Percentiles rank a stretch among this genome's conserved stretches.
Evolutionary conservation across 345 rosid genomes (phyloP).

Genomic region (Populus ilicifolia): DNA sequence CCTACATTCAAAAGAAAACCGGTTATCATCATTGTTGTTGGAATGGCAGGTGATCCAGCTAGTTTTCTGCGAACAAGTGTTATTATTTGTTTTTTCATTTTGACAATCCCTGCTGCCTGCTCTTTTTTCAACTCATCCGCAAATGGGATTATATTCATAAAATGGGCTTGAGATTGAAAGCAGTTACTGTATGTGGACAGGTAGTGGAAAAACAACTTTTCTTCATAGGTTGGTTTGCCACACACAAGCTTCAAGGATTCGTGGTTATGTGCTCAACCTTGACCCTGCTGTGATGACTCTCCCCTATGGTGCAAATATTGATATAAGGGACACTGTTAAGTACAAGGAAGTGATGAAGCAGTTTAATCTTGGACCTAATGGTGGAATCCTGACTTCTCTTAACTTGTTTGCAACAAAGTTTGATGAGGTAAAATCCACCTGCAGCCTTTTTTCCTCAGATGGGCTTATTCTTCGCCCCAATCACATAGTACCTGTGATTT

Average conservation of each 20-base stretch:
- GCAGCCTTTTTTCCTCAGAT: not conserved
- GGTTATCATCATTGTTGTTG: slow-evolving; percentile 61
- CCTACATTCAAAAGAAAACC: slow-evolving; percentile 67
- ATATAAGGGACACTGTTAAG: slow-evolving; percentile 73
- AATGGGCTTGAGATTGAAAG: slow-evolving; percentile 2
- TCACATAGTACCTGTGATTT: not conserved
- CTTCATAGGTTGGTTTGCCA: slow-evolving; percentile 70
- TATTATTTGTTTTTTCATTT: not conserved
- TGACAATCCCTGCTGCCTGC: not conserved
- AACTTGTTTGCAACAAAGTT: slow-evolving; percentile 80
- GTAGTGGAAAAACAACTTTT: slow-evolving; percentile 79
- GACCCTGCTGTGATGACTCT: slow-evolving; percentile 88
- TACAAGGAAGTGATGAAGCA: slow-evolving; percentile 86
- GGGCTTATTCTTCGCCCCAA: not conserved
- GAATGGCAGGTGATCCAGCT: slow-evolving; percentile 65
- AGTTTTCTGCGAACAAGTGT: not conserved
- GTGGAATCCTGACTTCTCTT: slow-evolving; percentile 73
- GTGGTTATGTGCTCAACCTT: slow-evolving; percentile 74
- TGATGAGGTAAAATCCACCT: slow-evolving; percentile 51
- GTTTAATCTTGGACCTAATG: slow-evolving; percentile 78
- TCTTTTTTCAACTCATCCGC: not conserved
- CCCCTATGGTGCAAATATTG: slow-evolving; percentile 74
- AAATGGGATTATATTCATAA: not conserved
- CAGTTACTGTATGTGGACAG: slow-evolving; percentile 25
- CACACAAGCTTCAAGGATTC: slow-evolving; percentile 53